Evolutionary conservation across 768 basidiomycete genomes (phyloP).

Genomic region (Serpula lacrymans): DNA sequence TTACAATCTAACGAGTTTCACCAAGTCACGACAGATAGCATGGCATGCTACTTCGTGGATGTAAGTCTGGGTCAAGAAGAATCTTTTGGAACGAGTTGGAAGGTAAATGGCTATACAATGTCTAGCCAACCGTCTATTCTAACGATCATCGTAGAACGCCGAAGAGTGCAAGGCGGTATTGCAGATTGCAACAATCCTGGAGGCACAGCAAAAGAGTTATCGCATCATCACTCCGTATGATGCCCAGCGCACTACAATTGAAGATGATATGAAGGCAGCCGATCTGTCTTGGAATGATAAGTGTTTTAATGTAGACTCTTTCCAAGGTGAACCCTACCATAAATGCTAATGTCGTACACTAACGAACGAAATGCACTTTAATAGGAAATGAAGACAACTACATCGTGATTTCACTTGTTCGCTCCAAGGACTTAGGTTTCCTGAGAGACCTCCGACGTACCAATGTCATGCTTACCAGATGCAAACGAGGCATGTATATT

Average conservation of each 20-base stretch:
- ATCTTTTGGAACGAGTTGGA: constrained; percentile 34
- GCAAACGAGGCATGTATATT: constrained; percentile 77
- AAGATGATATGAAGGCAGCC: constrained; percentile 46
- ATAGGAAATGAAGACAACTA: constrained; percentile 82
- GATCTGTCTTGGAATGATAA: constrained; percentile 62
- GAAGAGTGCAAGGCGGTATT: constrained; percentile 56
- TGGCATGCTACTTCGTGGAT: constrained; percentile 70
- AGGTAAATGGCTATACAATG: constrained; percentile 24
- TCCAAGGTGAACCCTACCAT: constrained; percentile 55
- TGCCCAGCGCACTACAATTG: constrained; percentile 60
- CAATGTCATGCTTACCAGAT: constrained; percentile 87
- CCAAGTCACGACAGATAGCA: constrained; percentile 36
- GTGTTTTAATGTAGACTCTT: constrained; percentile 76
- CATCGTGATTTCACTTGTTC: constrained; percentile 70
- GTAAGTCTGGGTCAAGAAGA: constrained; percentile 35
- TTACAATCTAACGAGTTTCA: constrained; percentile 56
- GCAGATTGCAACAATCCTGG: constrained; percentile 53
- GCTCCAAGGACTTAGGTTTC: constrained; percentile 65
- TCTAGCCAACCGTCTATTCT: too few relatives aligned
- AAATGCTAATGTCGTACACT: constrained; percentile 2
- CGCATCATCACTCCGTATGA: constrained; percentile 83
- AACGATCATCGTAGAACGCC: constrained; percentile 45
- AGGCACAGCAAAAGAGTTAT: constrained; percentile 46
- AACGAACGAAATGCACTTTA: too few relatives aligned
- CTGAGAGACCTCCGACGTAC: constrained; percentile 60